Percentiles rank a stretch among this genome's conserved stretches.
These are phyloP conservation scores for Diplodia intermedia DNA, from an alignment of 2,329 filamentous ascomycete genomes.

Conservation along the genomic window DNA sequence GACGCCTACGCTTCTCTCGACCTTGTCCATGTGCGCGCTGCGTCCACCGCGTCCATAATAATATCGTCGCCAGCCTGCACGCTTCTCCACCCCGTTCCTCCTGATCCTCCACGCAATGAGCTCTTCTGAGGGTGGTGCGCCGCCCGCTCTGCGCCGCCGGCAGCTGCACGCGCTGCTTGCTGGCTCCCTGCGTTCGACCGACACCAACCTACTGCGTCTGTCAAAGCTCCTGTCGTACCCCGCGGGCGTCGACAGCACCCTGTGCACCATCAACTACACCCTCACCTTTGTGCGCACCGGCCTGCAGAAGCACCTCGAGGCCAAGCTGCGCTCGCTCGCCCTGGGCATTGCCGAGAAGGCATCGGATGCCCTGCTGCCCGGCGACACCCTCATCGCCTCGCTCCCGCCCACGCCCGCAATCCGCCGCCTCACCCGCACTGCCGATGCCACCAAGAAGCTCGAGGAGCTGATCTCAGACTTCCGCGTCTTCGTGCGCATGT, in stretches of 20 bases:
- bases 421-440: slow-evolving; percentile 44
- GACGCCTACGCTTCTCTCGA: not conserved
- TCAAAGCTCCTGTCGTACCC: slow-evolving; percentile 50
- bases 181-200: slow-evolving; percentile 39
- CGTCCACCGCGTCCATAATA: not conserved
- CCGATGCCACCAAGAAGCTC: slow-evolving; percentile 55
- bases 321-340: slow-evolving; percentile 46
- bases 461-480: slow-evolving; percentile 72
- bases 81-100: not conserved
- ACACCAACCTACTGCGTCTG: slow-evolving; percentile 45
- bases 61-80: not conserved
- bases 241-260: slow-evolving; percentile 49
- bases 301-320: slow-evolving; percentile 47
- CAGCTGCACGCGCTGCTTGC: slow-evolving; percentile 34
- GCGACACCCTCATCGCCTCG: slow-evolving; percentile 50
- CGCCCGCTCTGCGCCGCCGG: slow-evolving; percentile 17
- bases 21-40: slow-evolving; percentile 6
- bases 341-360: slow-evolving; percentile 46
- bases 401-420: slow-evolving; percentile 45
- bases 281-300: slow-evolving; percentile 51
- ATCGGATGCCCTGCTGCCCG: slow-evolving; percentile 48
- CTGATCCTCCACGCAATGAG: not conserved
- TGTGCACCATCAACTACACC: slow-evolving; percentile 54
- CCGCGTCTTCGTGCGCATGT: slow-evolving; percentile 76
- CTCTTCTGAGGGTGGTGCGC: slow-evolving; percentile 4